A percentile compares a stretch with the other conserved stretches of the same genome.
These are phyloP conservation scores for Trichoderma asperelloides DNA, from an alignment of 495 filamentous ascomycete genomes.

Conservation along the genomic window DNA sequence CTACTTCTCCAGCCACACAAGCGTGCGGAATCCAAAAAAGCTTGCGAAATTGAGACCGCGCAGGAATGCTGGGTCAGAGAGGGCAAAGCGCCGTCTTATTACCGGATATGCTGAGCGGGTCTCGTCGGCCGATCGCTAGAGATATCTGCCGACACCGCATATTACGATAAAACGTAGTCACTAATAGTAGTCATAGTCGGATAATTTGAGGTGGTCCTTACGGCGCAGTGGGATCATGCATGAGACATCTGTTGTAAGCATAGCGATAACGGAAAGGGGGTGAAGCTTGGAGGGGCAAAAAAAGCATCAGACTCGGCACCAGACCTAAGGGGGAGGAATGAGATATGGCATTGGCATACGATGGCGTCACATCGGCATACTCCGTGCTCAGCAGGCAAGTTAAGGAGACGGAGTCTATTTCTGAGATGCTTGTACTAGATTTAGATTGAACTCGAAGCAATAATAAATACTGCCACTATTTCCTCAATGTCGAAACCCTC, in stretches of 20 bases:
- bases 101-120: background rate
- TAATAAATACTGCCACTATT: background rate
- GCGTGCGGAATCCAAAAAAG: background rate
- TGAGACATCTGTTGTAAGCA: background rate
- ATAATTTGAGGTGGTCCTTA: background rate
- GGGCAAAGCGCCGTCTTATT: conserved; percentile 3
- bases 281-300: background rate
- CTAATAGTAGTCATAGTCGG: background rate
- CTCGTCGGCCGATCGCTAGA: background rate
- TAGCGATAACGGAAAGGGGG: background rate
- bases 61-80: background rate
- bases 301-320: background rate
- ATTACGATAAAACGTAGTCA: background rate
- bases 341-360: background rate
- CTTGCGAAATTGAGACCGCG: background rate
- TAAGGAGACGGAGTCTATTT: background rate
- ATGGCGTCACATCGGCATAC: background rate
- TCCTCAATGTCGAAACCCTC: background rate
- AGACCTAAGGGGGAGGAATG: background rate
- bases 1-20: background rate
- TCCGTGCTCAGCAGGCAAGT: background rate
- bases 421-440: background rate
- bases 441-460: background rate
- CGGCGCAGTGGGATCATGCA: background rate
- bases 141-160: background rate